Base-by-base conservation (phyloP, 192 early-diverging fungal species). In the Cladochytrium replicatum region DNA sequence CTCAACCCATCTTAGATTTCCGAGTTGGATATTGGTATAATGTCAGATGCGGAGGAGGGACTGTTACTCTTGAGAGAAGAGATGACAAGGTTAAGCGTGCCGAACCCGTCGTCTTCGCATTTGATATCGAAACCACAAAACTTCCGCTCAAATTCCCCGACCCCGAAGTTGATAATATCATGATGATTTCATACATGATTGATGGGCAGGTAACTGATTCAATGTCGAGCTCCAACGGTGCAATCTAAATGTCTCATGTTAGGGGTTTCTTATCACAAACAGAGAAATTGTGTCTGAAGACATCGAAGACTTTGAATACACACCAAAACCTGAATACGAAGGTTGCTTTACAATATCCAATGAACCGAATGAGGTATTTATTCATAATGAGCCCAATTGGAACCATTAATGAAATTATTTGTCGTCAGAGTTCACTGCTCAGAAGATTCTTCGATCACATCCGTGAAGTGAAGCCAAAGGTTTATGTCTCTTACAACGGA, bases 161-260 rank as follows among this genome's bases (percentile, higher is more conserved):
- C 51, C 75, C 91, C 0, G 41, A 64, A 2, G 81, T 83, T 26
- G 96, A 99, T 60, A 78, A 77, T 31, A 89, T 99, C 52, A 99
- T 97, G 91, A 99, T 99, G 96, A 95, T 99, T 55, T 97, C 93
- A 25, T 99, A 99, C 62, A 99, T 99, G 96, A 86, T 99, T 43
- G 92, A 97, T 48, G 96, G 91, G 17, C 84, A 87, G 66, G 88
- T 91, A 76, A 41, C n/a, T n/a, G n/a, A n/a, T n/a, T n/a, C n/a
- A n/a, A n/a, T n/a, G n/a, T n/a, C n/a, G n/a, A 13, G 13, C 11
- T 13, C 13, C 34, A 17, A 13, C 13, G 17, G 13, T 17, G 34
- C 17, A 37, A 37, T 17, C 13, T 37, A 37, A 37, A 37, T 17
- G 17, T 13, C 13, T 13, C 13, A 37, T 37, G 17, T 37, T 37